Percentiles rank a stretch among this genome's conserved stretches.
Evolutionary conservation across 805 yeast genomes (phyloP).

Genomic region (Lipomyces chichibuensis): DNA sequence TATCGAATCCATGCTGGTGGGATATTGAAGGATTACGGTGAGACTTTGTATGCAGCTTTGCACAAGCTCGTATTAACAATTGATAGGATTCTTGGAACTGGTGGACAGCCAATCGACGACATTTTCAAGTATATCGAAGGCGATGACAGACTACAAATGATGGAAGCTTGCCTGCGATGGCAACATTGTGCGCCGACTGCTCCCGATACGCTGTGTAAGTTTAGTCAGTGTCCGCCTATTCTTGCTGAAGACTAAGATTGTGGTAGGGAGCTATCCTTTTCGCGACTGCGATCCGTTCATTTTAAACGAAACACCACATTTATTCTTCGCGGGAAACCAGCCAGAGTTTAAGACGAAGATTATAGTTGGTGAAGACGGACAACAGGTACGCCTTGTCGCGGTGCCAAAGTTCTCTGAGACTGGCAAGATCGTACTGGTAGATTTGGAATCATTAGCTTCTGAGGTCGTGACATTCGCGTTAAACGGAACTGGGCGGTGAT

Average conservation of each 20-base stretch:
- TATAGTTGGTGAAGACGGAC: conserved; percentile 46
- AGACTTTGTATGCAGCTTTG: background rate
- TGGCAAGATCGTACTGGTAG: conserved; percentile 66
- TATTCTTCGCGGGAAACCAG: conserved; percentile 86
- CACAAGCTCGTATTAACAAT: background rate
- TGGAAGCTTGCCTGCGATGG: conserved; percentile 76
- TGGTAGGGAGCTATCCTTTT: conserved; percentile 71
- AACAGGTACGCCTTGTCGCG: conserved; percentile 57
- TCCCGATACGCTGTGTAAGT: conserved; percentile 80
- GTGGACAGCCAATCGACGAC: conserved; percentile 86
- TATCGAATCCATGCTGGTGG: conserved; percentile 77
- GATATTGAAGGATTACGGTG: conserved; percentile 54
- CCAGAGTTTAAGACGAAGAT: conserved; percentile 56
- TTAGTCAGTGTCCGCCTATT: background rate
- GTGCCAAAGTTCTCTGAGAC: conserved; percentile 72
- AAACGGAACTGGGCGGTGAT: background rate
- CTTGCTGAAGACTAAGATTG: background rate
- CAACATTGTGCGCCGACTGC: conserved; percentile 91
- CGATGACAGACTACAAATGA: conserved; percentile 53
- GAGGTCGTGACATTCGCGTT: conserved; percentile 50
- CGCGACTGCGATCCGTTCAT: conserved; percentile 79
- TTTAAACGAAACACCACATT: conserved; percentile 74
- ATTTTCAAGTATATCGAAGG: conserved; percentile 65
- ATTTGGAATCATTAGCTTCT: conserved; percentile 59
- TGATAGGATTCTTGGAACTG: conserved; percentile 62